These are phyloP conservation scores for Candida maris DNA, from an alignment of 805 yeast species.

Conservation along the genomic window DNA sequence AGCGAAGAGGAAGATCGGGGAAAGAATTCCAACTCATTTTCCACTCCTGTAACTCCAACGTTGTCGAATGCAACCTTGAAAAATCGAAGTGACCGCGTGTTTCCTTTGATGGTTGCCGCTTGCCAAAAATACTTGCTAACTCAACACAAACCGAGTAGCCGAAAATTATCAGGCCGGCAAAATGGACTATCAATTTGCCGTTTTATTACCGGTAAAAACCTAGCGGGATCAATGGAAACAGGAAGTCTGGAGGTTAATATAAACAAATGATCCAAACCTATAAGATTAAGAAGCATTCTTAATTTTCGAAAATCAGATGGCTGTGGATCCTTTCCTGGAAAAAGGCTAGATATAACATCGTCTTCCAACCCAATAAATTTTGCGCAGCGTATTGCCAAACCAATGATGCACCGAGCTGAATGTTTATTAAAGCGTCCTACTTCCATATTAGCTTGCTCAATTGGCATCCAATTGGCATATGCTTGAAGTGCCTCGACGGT, in stretches of 20 bases:
- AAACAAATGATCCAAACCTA: conserved; percentile 3
- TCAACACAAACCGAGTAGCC: conserved; percentile 3
- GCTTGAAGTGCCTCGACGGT: conserved; percentile 5
- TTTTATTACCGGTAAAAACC: conserved; percentile 1
- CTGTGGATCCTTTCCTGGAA: not conserved
- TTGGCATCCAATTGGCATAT: conserved; percentile 7
- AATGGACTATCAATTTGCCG: not conserved
- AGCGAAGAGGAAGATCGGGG: not conserved
- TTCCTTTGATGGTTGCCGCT: not conserved
- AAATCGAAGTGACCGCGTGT: conserved; percentile 1
- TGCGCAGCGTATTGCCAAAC: conserved; percentile 5
- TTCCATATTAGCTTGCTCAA: conserved; percentile 1
- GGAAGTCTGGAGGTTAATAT: conserved; percentile 5
- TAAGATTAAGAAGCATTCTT: conserved; percentile 2
- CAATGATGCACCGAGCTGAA: conserved; percentile 5
- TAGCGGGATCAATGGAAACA: conserved; percentile 4
- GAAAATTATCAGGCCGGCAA: conserved; percentile 2
- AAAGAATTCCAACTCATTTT: conserved; percentile 1
- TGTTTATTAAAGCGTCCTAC: conserved; percentile 5
- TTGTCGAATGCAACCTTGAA: conserved; percentile 2
- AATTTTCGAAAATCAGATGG: conserved; percentile 3
- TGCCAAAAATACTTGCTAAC: conserved; percentile 2
- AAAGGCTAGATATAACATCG: not conserved
- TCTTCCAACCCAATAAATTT: conserved; percentile 3
- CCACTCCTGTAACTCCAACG: conserved; percentile 3